Evolutionary conservation across 305 asterid genomes (phyloP), one percentile per base, ranked within the genome.

Genomic region (Striga hermonthica): DNA sequence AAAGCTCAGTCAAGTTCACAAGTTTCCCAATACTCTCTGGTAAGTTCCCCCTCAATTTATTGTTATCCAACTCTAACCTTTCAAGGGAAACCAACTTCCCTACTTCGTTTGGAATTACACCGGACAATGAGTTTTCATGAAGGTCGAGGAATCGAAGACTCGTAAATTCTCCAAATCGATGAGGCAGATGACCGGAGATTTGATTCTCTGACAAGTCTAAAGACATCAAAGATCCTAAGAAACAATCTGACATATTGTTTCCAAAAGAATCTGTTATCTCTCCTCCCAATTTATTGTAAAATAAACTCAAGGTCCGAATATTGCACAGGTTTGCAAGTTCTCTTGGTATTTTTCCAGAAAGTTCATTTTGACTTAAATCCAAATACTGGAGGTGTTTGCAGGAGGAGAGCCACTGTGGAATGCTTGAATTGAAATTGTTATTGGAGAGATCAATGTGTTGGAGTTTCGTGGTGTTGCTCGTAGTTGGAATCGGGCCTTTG

Each of bases 401-500:
- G 13, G 36, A 37, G 73, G 68, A 72, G 55, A 79, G 55, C 74
- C 78, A 70, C 48, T 52, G 36, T 0, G 83, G 83, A 16, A 75
- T 64, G 9, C 49, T 39, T 48, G 78, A 48, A 15, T 54, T 61
- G 35, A 75, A 63, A 10, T 50, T 0, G n/a, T 35, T 56, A 4
- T 0, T 1, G 4, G 40, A 56, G 14, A 56, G 14, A 31, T 11
- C 10, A 11, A 78, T 49, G 65, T 38, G 5, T 49, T 60, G 71
- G 56, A 72, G 76, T 54, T 22, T 70, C 16, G 60, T 70, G 35
- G 37, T 57, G 52, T 68, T 74, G 58, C 50, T 52, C 8, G 31
- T 5, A 12, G 44, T 49, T 57, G 70, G 71, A 57, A 68, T 60
- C 4, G 54, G 44, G 4, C 69, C 65, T 45, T 54, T 54, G 9